Conservation (phyloP, 1,284 basidiomycete genomes). For the Hemileia vastatrix region DNA sequence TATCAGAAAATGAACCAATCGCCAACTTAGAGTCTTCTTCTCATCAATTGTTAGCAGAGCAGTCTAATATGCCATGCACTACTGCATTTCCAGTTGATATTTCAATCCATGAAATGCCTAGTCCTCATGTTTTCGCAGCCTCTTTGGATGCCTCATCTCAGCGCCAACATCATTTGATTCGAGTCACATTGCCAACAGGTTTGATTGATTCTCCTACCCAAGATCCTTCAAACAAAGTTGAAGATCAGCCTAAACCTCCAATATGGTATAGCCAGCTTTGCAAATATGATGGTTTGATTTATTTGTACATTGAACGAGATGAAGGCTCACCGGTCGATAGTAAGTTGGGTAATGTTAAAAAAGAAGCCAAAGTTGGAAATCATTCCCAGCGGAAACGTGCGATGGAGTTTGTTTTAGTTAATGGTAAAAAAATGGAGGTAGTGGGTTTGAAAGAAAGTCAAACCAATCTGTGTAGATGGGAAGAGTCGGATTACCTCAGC, state of each 20-base stretch:
- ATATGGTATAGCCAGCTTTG: conserved; percentile 50
- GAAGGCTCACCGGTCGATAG: not conserved
- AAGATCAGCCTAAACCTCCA: conserved; percentile 56
- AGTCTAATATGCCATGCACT: too few relatives aligned
- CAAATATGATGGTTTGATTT: not conserved
- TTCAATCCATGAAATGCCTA: conserved; percentile 55
- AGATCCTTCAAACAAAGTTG: conserved; percentile 64
- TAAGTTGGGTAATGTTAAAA: not conserved
- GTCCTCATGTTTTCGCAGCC: conserved; percentile 65
- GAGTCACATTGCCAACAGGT: conserved; percentile 68
- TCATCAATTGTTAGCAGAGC: too few relatives aligned
- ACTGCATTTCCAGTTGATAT: conserved; percentile 42
- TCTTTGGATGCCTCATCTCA: conserved; percentile 41
- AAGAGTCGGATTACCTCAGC: conserved; percentile 11
- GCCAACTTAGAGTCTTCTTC: too few relatives aligned
- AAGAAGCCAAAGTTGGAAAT: not conserved
- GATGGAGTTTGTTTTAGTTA: not conserved
- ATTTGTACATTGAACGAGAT: conserved; percentile 12
- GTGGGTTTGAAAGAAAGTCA: conserved; percentile 20
- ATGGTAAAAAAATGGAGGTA: conserved; percentile 21
- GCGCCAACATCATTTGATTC: conserved; percentile 59
- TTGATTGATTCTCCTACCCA: conserved; percentile 63
- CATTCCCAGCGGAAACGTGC: conserved; percentile 1
- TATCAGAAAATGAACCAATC: too few relatives aligned
- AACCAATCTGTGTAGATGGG: conserved; percentile 10